Evolutionary conservation across 2,329 filamentous ascomycete genomes (phyloP).

Genomic region (Gyromitra esculenta): DNA sequence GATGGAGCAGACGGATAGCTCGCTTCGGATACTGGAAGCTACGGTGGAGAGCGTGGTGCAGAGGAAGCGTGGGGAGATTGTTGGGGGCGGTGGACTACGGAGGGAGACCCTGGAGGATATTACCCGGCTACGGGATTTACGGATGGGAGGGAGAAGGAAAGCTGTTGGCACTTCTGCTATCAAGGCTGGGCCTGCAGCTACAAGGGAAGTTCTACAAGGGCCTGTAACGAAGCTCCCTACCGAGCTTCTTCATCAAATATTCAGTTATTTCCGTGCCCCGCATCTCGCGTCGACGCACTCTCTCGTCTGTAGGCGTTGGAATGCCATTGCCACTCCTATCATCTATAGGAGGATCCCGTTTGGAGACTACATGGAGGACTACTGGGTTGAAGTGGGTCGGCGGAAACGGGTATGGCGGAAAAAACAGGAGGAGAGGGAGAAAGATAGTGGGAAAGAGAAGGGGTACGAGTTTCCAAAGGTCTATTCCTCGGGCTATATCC

Average conservation of each 20-base stretch:
- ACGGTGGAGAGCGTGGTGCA: slow-evolving; percentile 35
- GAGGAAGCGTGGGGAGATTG: slow-evolving; percentile 20
- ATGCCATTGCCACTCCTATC: slow-evolving; percentile 44
- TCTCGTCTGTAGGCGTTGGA: slow-evolving; percentile 46
- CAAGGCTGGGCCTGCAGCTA: background rate
- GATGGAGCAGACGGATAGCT: slow-evolving; percentile 42
- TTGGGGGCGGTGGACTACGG: slow-evolving; percentile 30
- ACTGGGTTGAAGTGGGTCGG: slow-evolving; percentile 40
- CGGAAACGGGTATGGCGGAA: slow-evolving; percentile 41
- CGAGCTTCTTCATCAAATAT: slow-evolving; percentile 46
- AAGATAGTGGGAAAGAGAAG: slow-evolving; percentile 31
- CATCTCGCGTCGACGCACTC: slow-evolving; percentile 37
- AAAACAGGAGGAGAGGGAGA: slow-evolving; percentile 35
- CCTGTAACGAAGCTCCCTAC: slow-evolving; percentile 45
- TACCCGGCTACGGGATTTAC: slow-evolving; percentile 35
- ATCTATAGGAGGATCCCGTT: slow-evolving; percentile 42
- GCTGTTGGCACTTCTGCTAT: background rate
- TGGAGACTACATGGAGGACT: slow-evolving; percentile 49
- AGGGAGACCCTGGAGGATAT: slow-evolving; percentile 35
- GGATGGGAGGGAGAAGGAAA: slow-evolving; percentile 27
- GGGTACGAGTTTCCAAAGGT: slow-evolving; percentile 35
- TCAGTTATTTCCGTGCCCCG: slow-evolving; percentile 30
- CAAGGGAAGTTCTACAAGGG: slow-evolving; percentile 11
- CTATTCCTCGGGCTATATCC: slow-evolving; percentile 27
- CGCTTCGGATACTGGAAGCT: slow-evolving; percentile 35